phyloP scores from a whole-genome alignment of 345 rosid genomes.

The Rhizophora mangle region DNA sequence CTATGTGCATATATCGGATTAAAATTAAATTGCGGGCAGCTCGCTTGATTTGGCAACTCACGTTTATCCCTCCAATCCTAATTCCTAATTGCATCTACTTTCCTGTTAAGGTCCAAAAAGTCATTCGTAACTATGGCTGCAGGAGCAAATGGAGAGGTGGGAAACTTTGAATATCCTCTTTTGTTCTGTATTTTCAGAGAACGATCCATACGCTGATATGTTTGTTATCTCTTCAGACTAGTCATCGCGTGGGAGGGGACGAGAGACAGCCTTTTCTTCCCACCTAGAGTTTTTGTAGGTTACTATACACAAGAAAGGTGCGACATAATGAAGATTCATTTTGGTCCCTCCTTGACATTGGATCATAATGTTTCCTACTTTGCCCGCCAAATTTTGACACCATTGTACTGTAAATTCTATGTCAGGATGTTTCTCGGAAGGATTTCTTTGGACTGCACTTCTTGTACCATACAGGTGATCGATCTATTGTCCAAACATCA shows the following conservation, averaged over 20 bases:
- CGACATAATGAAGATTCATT: not conserved
- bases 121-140: slow-evolving; percentile 81
- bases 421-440: slow-evolving; percentile 27
- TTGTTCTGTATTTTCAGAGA: not conserved
- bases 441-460: slow-evolving; percentile 38
- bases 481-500: slow-evolving; percentile 24
- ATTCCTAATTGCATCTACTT: slow-evolving; percentile 3
- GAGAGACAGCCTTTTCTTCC: slow-evolving; percentile 54
- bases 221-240: slow-evolving; percentile 39
- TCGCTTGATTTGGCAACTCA: not conserved
- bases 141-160: slow-evolving; percentile 90
- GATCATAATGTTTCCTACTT: not conserved
- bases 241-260: slow-evolving; percentile 45
- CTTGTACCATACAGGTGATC: slow-evolving; percentile 26
- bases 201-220: not conserved
- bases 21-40: too few species aligned
- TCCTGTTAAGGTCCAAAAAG: slow-evolving; percentile 65
- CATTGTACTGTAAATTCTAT: not conserved
- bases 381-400: too few species aligned
- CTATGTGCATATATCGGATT: not conserved
- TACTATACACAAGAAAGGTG: slow-evolving; percentile 14
- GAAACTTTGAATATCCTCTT: not conserved
- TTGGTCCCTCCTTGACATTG: not conserved
- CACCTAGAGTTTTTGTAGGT: slow-evolving; percentile 26
- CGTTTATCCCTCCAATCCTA: not conserved